Evolutionary conservation across 768 basidiomycete species (phyloP).

Genomic region (Boletus edulis): DNA sequence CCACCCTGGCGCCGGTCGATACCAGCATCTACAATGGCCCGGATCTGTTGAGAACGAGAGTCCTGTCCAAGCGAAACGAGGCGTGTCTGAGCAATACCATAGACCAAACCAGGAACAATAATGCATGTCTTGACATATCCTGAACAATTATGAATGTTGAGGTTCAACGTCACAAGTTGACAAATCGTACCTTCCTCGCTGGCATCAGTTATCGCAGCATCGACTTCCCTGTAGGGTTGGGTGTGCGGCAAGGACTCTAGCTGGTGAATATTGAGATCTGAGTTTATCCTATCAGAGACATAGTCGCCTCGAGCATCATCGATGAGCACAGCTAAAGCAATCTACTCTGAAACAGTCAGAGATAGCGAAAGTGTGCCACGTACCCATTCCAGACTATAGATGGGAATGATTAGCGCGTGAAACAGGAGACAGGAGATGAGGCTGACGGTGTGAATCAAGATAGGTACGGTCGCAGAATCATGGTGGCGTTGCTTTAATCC

Average conservation of each 20-base stretch:
- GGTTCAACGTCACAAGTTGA: not conserved
- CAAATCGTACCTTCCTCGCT: slow-evolving; percentile 41
- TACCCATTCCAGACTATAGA: slow-evolving; percentile 49
- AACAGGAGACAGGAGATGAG: not conserved
- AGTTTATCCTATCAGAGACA: slow-evolving; percentile 40
- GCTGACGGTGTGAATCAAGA: slow-evolving; percentile 61
- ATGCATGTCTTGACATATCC: slow-evolving; percentile 53
- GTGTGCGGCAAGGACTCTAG: slow-evolving; percentile 44
- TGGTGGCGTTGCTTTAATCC: slow-evolving; percentile 48
- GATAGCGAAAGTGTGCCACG: not conserved
- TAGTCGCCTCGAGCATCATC: slow-evolving; percentile 40
- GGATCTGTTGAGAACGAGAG: slow-evolving; percentile 51
- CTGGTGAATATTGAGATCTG: slow-evolving; percentile 45
- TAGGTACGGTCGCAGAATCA: slow-evolving; percentile 38
- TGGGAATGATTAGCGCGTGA: slow-evolving; percentile 8
- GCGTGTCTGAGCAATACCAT: slow-evolving; percentile 46
- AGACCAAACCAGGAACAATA: slow-evolving; percentile 55
- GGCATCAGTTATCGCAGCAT: slow-evolving; percentile 45
- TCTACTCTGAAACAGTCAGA: not conserved
- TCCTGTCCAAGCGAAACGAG: slow-evolving; percentile 54
- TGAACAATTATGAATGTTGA: slow-evolving; percentile 21
- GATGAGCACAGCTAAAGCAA: slow-evolving; percentile 11
- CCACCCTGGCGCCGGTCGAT: slow-evolving; percentile 50
- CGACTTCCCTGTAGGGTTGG: slow-evolving; percentile 49
- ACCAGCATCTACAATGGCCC: slow-evolving; percentile 41